Evolutionary conservation across 768 basidiomycete genomes (phyloP).

Genomic region (Naganishia kalamii): DNA sequence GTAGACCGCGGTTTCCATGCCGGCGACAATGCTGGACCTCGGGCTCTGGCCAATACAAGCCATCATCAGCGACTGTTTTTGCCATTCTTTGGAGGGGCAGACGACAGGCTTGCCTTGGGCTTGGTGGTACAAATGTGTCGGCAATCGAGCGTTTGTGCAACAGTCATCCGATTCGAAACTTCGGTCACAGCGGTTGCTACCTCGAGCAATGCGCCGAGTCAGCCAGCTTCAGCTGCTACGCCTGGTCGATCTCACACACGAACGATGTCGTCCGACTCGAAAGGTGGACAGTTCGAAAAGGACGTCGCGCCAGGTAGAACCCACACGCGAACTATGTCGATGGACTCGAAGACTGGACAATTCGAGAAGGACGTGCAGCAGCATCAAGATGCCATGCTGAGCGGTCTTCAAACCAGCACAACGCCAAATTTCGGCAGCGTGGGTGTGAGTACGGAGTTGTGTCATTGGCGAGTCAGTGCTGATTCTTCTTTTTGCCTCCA

Average conservation of each 20-base stretch:
- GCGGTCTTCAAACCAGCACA: background rate
- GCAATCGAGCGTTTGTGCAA: constrained; percentile 64
- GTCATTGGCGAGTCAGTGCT: background rate
- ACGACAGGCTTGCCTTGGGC: constrained; percentile 76
- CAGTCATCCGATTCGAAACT: constrained; percentile 58
- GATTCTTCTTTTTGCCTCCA: background rate
- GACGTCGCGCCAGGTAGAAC: background rate
- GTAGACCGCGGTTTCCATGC: constrained; percentile 63
- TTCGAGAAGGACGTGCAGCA: constrained; percentile 15
- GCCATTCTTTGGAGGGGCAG: constrained; percentile 90
- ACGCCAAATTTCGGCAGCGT: background rate
- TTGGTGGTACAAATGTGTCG: constrained; percentile 76
- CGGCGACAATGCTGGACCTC: constrained; percentile 12
- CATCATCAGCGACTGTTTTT: constrained; percentile 64
- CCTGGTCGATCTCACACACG: background rate
- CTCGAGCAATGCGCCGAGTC: background rate
- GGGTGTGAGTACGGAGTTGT: background rate
- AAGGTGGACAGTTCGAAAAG: constrained; percentile 7
- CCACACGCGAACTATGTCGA: background rate
- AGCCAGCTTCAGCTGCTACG: background rate
- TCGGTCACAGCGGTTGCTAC: background rate
- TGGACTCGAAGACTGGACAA: background rate
- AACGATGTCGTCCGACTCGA: background rate
- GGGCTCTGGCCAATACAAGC: constrained; percentile 30
- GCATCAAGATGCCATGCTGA: constrained; percentile 6